Evolutionary conservation across 2,329 filamentous ascomycete species (phyloP).

Genomic region (Pestalotiopsis sp.): DNA sequence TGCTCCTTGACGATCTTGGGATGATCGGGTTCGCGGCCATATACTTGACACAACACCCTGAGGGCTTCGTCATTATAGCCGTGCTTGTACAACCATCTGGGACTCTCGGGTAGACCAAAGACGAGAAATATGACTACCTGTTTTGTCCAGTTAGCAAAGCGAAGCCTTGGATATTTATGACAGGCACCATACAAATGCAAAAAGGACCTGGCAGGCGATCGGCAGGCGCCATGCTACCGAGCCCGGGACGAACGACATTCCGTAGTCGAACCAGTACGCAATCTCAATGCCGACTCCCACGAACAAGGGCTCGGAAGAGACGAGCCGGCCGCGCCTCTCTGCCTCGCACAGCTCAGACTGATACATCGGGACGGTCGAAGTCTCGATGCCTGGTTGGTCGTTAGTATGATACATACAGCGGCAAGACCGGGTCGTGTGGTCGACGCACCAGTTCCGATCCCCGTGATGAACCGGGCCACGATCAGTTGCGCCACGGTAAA

Average conservation of each 20-base stretch:
- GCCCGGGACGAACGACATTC: conserved; percentile 30
- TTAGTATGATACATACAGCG: neutral
- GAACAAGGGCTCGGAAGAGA: conserved; percentile 38
- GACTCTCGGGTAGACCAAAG: conserved; percentile 30
- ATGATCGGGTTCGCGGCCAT: conserved; percentile 39
- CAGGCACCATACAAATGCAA: conserved; percentile 23
- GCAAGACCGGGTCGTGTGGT: neutral
- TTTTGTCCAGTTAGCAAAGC: neutral
- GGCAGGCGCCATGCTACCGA: conserved; percentile 34
- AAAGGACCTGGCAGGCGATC: conserved; percentile 34
- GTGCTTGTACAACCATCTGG: conserved; percentile 30
- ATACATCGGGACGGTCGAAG: conserved; percentile 40
- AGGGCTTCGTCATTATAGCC: conserved; percentile 31
- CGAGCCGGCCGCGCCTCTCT: conserved; percentile 42
- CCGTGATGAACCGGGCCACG: conserved; percentile 13
- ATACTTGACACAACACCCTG: conserved; percentile 35
- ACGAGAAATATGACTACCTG: conserved; percentile 25
- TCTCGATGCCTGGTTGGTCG: conserved; percentile 20
- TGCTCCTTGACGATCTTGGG: conserved; percentile 36
- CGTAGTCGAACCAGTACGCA: conserved; percentile 35
- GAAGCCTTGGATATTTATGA: neutral
- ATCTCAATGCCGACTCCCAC: conserved; percentile 29
- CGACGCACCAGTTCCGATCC: conserved; percentile 8
- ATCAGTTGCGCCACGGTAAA: conserved; percentile 15
- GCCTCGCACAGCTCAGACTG: conserved; percentile 47